Conservation (phyloP, 345 rosid species). For the Crucihimalaya himalaica region DNA sequence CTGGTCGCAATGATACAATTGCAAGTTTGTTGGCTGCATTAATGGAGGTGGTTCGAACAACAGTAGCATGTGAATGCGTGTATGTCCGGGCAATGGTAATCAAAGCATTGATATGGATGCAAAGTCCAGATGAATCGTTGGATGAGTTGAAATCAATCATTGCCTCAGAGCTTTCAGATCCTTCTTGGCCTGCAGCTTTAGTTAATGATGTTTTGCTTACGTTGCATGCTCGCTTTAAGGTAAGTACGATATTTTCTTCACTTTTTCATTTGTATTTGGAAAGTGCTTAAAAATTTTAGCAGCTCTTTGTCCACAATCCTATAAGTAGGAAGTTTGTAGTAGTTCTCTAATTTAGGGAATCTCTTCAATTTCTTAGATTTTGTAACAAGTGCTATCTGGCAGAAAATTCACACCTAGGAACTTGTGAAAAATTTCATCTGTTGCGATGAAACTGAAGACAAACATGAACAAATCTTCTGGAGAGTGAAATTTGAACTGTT, state of each 20-base stretch:
- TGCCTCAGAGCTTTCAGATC: slow-evolving; percentile 99
- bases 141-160: slow-evolving; percentile 94
- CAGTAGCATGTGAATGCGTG: slow-evolving; percentile 98
- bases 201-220: slow-evolving; percentile 95
- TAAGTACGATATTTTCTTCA: slow-evolving; percentile 30
- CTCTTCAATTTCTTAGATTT: slow-evolving; percentile 1
- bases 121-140: slow-evolving; percentile 89
- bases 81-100: slow-evolving; percentile 98
- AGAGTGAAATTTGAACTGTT: slow-evolving; percentile 11
- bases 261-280: neutral
- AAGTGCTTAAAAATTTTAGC: slow-evolving; percentile 4
- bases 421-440: slow-evolving; percentile 6
- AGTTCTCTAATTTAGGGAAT: neutral
- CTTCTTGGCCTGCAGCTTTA: slow-evolving; percentile 90
- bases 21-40: slow-evolving; percentile 88
- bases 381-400: slow-evolving; percentile 15
- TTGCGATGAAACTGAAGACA: neutral
- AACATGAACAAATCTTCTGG: slow-evolving; percentile 5
- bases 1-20: slow-evolving; percentile 82
- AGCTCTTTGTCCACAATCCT: neutral
- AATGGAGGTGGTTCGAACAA: slow-evolving; percentile 98
- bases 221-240: slow-evolving; percentile 99
- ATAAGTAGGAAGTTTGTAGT: neutral
- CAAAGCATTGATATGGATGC: slow-evolving; percentile 99
- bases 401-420: slow-evolving; percentile 7